These are phyloP conservation scores for Saitoella complicata DNA, from an alignment of 805 yeast genomes.

Conservation along the genomic window DNA sequence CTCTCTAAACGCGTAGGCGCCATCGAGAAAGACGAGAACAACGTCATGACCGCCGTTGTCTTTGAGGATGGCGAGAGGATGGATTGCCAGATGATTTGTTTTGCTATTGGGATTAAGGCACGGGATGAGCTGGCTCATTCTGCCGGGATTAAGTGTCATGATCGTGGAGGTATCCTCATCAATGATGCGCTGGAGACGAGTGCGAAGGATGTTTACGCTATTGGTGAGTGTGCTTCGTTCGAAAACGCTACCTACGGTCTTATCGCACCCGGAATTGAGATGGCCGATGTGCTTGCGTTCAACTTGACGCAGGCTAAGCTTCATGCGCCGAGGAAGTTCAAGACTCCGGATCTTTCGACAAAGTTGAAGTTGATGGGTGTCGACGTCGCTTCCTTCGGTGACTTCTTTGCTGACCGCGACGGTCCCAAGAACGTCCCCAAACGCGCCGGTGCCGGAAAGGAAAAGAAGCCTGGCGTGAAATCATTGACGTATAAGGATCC, in stretches of 20 bases:
- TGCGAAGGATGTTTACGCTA: constrained; percentile 20
- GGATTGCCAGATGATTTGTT: constrained; percentile 2
- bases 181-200: constrained; percentile 19
- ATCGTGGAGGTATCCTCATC: constrained; percentile 21
- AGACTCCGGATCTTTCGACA: constrained; percentile 19
- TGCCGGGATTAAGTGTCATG: constrained; percentile 15
- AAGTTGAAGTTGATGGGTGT: too few relatives aligned
- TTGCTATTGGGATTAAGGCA: constrained; percentile 24
- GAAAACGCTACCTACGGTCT: constrained; percentile 23
- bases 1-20: too few relatives aligned
- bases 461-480: constrained; percentile 12
- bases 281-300: constrained; percentile 25
- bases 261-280: constrained; percentile 26
- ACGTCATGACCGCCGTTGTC: too few relatives aligned
- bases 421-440: constrained; percentile 24
- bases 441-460: too few relatives aligned
- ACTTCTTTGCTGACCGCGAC: background rate
- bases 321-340: constrained; percentile 19
- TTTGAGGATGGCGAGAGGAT: too few relatives aligned
- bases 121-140: constrained; percentile 22
- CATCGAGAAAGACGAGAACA: too few relatives aligned
- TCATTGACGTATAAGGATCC: constrained; percentile 22
- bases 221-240: constrained; percentile 27
- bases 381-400: too few relatives aligned
- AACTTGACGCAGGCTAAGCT: constrained; percentile 23